Percentiles rank a stretch among this genome's conserved stretches.
phyloP scores from a whole-genome alignment of 1,284 basidiomycete genomes.

The Trametes sp. region DNA sequence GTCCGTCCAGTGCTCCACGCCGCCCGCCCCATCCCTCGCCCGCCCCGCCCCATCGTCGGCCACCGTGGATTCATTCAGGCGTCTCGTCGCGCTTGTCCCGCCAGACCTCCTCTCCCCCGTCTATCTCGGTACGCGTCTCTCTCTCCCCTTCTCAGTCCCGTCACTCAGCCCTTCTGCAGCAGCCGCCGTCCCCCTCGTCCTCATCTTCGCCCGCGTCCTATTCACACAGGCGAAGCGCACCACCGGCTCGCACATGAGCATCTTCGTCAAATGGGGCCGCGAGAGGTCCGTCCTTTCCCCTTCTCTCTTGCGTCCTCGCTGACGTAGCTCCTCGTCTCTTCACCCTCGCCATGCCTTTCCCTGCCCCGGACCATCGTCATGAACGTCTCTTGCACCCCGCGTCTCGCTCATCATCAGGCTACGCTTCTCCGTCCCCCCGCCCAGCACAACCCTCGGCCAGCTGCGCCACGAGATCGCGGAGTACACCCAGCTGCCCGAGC shows the following conservation, averaged over 20 bases:
- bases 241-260: constrained; percentile 47
- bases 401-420: constrained; percentile 47
- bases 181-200: constrained; percentile 38
- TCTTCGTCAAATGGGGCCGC: constrained; percentile 71
- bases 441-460: constrained; percentile 58
- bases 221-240: constrained; percentile 41
- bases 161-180: constrained; percentile 14
- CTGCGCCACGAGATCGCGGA: constrained; percentile 66
- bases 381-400: constrained; percentile 7
- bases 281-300: constrained; percentile 51
- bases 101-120: constrained; percentile 38
- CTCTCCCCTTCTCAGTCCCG: constrained; percentile 2
- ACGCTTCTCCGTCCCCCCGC: constrained; percentile 63
- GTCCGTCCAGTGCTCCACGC: neutral
- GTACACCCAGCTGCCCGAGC: constrained; percentile 65
- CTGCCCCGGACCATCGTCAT: constrained; percentile 4
- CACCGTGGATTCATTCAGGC: constrained; percentile 21
- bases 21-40: neutral
- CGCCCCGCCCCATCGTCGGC: neutral
- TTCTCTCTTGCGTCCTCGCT: constrained; percentile 22
- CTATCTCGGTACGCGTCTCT: constrained; percentile 34
- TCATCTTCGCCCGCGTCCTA: constrained; percentile 44
- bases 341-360: constrained; percentile 10
- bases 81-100: constrained; percentile 24
- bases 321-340: constrained; percentile 23